Evolutionary conservation across 805 yeast genomes (phyloP), one percentile per base, ranked within the genome.

Genomic region (Wickerhamia fluorescens): DNA sequence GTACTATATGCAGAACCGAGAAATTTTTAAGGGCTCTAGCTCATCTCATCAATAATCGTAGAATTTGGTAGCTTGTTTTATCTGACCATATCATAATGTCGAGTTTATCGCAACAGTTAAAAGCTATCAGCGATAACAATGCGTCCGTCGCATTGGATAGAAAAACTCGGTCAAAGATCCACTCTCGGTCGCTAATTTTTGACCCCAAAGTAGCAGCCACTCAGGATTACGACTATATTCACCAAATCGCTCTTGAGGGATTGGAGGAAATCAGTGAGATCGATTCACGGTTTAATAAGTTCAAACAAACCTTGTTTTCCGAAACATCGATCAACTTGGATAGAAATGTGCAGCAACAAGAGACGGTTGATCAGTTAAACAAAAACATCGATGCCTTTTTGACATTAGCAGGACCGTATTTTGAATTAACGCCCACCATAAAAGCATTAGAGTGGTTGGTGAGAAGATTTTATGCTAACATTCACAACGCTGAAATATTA

Each of bases 371-470:
- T n/a, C 76, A 76, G 40, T 61, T 94, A 35, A 78, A 87, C 46
- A 69, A 67, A 34, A 88, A 92, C 17, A 72, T 89, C 29, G 73
- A 74, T 35, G 78, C 78, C 8, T 89, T 84, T 48, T 58, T 92
- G 36, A 68, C 78, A 34, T 63, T 89, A 41, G 64, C 78, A 7
- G 78, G 94, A 3, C 85, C 94, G 2, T 78, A 77, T 52, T 75
- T 89, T 71, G 71, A 75, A 38, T 58, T 87, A 30, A 69, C 76
- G 14, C 84, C 94, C 14, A 71, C 96, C 3, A 47, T 85, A 28
- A 78, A 78, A 43, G 89, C 96, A 4, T 66, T 86, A 8, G 98
- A 92, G 61, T 92, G 98, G 98, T 73, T 88, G 14, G 79, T 92
- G 12, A 79, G 98, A 60, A 72, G 97, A 44, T 92, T 78, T 61